Base-by-base conservation (phyloP, 2,329 filamentous ascomycete genomes). In the Colletotrichum chlorophyti region DNA sequence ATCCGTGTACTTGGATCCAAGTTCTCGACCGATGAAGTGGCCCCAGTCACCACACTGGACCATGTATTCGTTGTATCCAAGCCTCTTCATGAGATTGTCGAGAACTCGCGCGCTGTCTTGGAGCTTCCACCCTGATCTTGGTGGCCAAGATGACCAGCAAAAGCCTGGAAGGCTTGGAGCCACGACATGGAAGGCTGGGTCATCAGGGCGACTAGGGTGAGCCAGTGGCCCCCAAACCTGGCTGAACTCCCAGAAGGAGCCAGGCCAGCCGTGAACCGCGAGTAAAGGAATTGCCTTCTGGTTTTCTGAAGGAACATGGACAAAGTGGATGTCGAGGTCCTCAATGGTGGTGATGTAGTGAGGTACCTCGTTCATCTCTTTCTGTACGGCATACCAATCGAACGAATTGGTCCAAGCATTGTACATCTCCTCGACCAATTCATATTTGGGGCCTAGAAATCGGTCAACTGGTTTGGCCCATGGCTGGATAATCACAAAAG, bases 251-350 rank as follows among this genome's bases (percentile, higher is more conserved):
- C 74, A 72, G 52, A 79, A 79, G 1, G 70, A 74, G 5, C 76
- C 76, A 3, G 76, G 76, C 77, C 75, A 80, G 27, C 76, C 77
- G 62, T 79, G 75, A 2, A 76, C 63, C 27, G 78, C 62, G 1
- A 80, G 63, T 1, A 79, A 63, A 1, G 77, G 74, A 29, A 78
- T 74, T 0, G 74, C 74, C 17, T 64, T 24, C 2, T 52, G 32
- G 2, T 43, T 37, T 0, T 43, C 42, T 2, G 67, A 67, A 2
- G 47, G 49, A 23, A 64, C 45, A 24, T 70, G 64, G 6, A 66
- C 53, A 27, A 69, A 70, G 24, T 70, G 68, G 27, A 69, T 62
- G 1, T 37, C 64, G 3, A 68, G 52, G 3, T 62, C 64, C 15
- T 65, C 61, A n/a, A 66, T 63, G 2, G 48, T 55, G n/a, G 60